Evolutionary conservation across 805 yeast species (phyloP).

Genomic region (Yamadazyma sp.): DNA sequence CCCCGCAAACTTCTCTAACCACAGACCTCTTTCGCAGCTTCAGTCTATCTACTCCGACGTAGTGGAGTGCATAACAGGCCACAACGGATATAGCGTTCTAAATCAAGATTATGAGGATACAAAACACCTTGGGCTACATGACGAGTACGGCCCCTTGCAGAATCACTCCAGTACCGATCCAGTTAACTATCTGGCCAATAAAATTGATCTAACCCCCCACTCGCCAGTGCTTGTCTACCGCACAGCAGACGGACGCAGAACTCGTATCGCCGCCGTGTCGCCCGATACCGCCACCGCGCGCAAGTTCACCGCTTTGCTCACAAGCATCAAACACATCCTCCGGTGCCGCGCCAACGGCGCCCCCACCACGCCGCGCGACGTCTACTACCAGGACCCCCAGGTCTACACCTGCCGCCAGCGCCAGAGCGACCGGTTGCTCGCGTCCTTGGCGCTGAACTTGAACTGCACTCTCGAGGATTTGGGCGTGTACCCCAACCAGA

Average conservation of each 20-base stretch:
- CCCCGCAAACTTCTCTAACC: not conserved
- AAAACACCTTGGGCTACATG: no score
- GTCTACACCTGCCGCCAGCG: constrained; percentile 45
- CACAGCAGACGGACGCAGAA: not conserved
- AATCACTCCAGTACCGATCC: no score
- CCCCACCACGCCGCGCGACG: constrained; percentile 50
- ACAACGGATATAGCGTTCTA: no score
- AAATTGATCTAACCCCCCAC: constrained; percentile 1
- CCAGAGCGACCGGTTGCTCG: constrained; percentile 40
- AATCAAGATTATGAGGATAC: no score
- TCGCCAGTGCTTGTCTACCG: not conserved
- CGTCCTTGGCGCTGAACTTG: constrained; percentile 37
- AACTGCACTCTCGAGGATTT: constrained; percentile 38
- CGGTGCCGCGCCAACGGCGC: not conserved
- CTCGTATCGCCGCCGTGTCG: not conserved
- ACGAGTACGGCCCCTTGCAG: no score
- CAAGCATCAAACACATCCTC: constrained; percentile 1
- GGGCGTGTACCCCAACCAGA: constrained; percentile 52
- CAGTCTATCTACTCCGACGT: not conserved
- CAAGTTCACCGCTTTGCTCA: constrained; percentile 4
- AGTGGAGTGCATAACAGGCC: not conserved
- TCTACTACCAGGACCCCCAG: constrained; percentile 57
- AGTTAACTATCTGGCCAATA: no score
- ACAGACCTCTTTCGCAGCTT: not conserved
- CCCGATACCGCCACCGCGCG: not conserved